Evolutionary conservation across 2,329 filamentous ascomycete species (phyloP), one percentile per base, ranked within the genome.

Genomic region (Ceratocystis cubensis): DNA sequence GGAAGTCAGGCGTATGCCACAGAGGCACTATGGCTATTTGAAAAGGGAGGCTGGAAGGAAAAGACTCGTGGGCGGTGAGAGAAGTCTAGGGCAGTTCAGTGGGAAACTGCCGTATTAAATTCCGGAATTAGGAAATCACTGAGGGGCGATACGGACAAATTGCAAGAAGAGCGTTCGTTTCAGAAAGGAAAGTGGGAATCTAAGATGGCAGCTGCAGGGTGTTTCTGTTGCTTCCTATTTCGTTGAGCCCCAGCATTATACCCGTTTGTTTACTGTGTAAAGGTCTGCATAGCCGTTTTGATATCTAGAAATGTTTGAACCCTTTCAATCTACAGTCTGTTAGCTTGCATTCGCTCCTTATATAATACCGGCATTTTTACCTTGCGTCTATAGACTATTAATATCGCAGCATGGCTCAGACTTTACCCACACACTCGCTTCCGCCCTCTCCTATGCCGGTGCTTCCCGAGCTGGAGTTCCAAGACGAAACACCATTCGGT

Each of bases 21-120:
- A 2, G 93, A 97, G 75, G 92, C 91, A 0, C 77, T 96, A 17
- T 96, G 93, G 92, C 75, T 96, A 69, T 92, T 82, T 70, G 82
- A 85, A 73, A 84, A 83, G 74, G 90, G 90, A 70, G 88, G 80
- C 73, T 88, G 80, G 88, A 88, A 73, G 76, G 86, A 77, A 78
- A 83, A 74, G 76, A 81, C 78, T 77, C 81, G 79, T 76, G 83
- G 84, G 76, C 76, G 80, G 78, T 75, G 53, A 59, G 28, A 8
- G 15, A 30, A 20, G 6, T 15, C 28, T 1, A 20, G n/a, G 53
- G 28, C 53, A 30, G 53, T 20, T 20, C n/a, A 22, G 22, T 7
- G 53, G 33, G 53, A 8, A 30, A 25, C 15, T 30, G 15, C 17
- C 25, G 13, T n/a, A 22, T 20, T 37, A 7, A 17, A n/a, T 33